Percentiles rank a stretch among this genome's conserved stretches.
Conservation (phyloP, 129 eudicot genomes). For the Tagetes erecta region DNA sequence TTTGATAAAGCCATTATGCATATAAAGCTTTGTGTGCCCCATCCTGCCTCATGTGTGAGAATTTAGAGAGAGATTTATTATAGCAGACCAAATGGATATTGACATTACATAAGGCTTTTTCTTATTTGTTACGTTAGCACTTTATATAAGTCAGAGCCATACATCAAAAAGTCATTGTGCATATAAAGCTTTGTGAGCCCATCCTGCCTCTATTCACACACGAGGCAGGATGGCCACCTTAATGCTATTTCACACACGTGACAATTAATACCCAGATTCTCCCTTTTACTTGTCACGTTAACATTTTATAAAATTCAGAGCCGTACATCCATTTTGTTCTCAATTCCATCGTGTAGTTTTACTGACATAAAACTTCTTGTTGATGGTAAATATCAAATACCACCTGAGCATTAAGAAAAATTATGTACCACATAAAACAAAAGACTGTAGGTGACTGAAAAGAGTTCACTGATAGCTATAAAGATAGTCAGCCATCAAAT, state of each 20-base stretch:
- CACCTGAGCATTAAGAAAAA: not conserved
- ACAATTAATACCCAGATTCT: not conserved
- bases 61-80: not conserved
- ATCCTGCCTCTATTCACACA: too few relatives aligned
- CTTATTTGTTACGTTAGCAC: too few relatives aligned
- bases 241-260: not conserved
- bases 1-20: constrained; percentile 16
- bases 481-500: too few relatives aligned
- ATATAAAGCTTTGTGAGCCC: too few relatives aligned
- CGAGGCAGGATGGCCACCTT: not conserved
- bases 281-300: not conserved
- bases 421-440: not conserved
- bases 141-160: too few relatives aligned
- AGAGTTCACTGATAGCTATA: not conserved
- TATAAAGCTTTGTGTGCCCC: constrained; percentile 4
- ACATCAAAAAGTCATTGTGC: too few relatives aligned
- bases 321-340: constrained; percentile 8
- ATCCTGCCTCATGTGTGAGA: not conserved
- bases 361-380: not conserved
- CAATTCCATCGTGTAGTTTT: not conserved
- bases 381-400: constrained; percentile 5
- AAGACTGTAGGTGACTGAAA: not conserved
- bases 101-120: not conserved
- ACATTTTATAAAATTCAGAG: not conserved
- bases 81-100: not conserved